Evolutionary conservation across 1,139 yeast species (phyloP).

Genomic region (Maudiozyma humilis): DNA sequence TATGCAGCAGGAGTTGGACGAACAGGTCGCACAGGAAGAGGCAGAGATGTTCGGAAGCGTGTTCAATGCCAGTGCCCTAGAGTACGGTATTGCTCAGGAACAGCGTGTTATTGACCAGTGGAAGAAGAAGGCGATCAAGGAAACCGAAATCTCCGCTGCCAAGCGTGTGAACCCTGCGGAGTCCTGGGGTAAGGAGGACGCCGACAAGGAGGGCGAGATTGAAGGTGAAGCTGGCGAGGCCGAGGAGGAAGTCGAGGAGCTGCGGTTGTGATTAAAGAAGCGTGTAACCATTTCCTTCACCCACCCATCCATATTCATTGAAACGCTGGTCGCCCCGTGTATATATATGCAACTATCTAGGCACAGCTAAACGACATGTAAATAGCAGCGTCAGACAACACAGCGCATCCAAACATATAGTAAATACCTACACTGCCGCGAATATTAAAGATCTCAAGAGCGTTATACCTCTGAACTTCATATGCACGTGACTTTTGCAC

Average conservation of each 20-base stretch:
- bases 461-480: too few relatives aligned
- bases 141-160: conserved; percentile 42
- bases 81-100: conserved; percentile 64
- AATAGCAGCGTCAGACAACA: too few relatives aligned
- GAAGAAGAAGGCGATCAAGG: conserved; percentile 60
- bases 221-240: background rate
- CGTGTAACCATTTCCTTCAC: too few relatives aligned
- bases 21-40: conserved; percentile 74
- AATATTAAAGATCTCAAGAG: too few relatives aligned
- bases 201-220: conserved; percentile 9
- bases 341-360: background rate
- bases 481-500: too few relatives aligned
- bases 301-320: background rate
- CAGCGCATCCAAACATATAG: too few relatives aligned
- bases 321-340: background rate
- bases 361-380: background rate
- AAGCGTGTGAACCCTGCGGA: conserved; percentile 39
- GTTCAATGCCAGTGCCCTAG: conserved; percentile 52
- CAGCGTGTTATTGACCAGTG: conserved; percentile 63
- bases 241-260: conserved; percentile 7
- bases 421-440: too few relatives aligned
- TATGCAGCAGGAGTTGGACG: conserved; percentile 73
- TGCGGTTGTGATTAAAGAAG: conserved; percentile 3
- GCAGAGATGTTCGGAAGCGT: conserved; percentile 78
- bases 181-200: conserved; percentile 24